phyloP scores from a whole-genome alignment of 2,329 filamentous ascomycete genomes.

The Aspergillus sp. region DNA sequence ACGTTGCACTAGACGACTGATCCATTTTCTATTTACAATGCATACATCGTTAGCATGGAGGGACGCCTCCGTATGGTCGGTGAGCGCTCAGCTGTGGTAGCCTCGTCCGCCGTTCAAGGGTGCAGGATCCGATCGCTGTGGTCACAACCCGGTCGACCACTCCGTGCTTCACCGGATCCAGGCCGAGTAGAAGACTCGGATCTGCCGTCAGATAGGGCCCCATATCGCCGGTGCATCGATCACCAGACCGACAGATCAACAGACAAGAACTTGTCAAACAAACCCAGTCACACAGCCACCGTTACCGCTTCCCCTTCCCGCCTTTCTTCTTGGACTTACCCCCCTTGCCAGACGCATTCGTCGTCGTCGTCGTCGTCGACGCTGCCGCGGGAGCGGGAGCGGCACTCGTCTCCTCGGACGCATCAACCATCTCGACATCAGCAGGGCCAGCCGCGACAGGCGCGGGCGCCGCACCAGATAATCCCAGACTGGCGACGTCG shows the following conservation, averaged over 20 bases:
- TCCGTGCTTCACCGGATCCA: no score
- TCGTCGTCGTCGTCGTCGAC: slow-evolving; percentile 25
- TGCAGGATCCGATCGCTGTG: no score
- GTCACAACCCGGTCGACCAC: no score
- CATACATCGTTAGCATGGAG: background rate
- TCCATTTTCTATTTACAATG: background rate
- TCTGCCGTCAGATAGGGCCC: no score
- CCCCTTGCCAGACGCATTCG: slow-evolving; percentile 23
- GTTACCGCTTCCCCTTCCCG: slow-evolving; percentile 67
- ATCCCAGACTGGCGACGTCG: slow-evolving; percentile 57
- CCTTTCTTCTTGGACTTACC: slow-evolving; percentile 59
- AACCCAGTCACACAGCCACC: background rate
- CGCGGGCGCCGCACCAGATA: slow-evolving; percentile 29
- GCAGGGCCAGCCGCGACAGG: no score
- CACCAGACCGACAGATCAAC: background rate
- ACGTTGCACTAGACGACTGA: background rate
- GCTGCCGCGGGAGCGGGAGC: slow-evolving; percentile 17
- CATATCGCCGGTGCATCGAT: no score
- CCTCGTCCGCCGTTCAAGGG: no score
- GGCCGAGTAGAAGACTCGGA: no score
- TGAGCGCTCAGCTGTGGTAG: no score
- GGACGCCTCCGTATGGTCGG: no score
- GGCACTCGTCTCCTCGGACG: slow-evolving; percentile 12
- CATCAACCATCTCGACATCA: slow-evolving; percentile 36
- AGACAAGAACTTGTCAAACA: background rate